Base-by-base conservation (phyloP, 805 yeast genomes). In the Yarrowia sp. region DNA sequence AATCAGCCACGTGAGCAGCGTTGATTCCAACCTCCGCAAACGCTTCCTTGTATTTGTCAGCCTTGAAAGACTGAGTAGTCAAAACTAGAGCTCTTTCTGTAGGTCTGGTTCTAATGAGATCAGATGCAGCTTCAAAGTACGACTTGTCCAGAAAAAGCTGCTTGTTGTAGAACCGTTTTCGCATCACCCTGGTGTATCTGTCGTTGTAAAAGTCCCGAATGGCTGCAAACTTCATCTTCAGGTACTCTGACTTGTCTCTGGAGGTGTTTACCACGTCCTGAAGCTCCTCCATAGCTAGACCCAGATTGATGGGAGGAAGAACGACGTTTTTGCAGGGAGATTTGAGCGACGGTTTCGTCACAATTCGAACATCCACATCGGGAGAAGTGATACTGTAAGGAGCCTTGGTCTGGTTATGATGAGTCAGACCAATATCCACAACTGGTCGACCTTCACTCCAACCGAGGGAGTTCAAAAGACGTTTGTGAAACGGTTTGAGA, bases 361-460 rank as follows among this genome's bases (percentile, higher is more conserved):
- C 61, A 17, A 54, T n/a, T 32, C 26, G 9, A 9, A 54, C 61
- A n/a, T 54, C 61, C 24, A 54, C 61, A 12, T 54, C 61, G 2
- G 61, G 61, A 8, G 61, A 21, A n/a, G 46, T 24, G 26, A 26
- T 11, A 7, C 17, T 54, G 26, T 54, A 54, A 9, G 61, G 35
- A 14, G 61, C 46, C 26, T 19, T 36, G 36, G 26, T 26, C 32
- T 5, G 14, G 17, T 54, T 54, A 24, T 38, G 46, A 26, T 54
- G 33, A 16, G 24, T 41, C 7, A 58, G 38, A 5, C 63, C 63
- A n/a, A 58, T 41, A 21, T 58, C 63, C 14, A 17, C 51, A 1
- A 58, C 41, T 9, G 63, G 63, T 32, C 63, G 14, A 2, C 63
- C 63, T 30, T 58, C 63, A 24, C 63, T 58, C 63, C 63, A 58